phyloP scores from a whole-genome alignment of 306 rosid species.

The Acacia crassicarpa region DNA sequence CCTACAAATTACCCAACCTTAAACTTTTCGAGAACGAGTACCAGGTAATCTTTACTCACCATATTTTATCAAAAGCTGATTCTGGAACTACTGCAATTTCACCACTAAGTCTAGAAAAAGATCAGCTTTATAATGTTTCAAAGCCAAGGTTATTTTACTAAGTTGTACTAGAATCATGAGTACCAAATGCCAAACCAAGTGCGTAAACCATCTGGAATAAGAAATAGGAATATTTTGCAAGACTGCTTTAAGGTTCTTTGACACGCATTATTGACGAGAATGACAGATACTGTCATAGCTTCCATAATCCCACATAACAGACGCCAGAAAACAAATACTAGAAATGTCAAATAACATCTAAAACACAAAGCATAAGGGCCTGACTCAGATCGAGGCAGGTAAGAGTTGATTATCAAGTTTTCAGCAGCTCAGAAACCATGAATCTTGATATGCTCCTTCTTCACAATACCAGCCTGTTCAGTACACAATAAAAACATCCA shows the following conservation, averaged over 20 bases:
- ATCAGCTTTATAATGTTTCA: not conserved
- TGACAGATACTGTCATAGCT: conserved; percentile 26
- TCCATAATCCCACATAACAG: conserved; percentile 52
- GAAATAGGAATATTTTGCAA: not conserved
- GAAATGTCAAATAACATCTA: conserved; percentile 37
- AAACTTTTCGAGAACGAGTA: no score
- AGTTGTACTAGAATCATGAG: not conserved
- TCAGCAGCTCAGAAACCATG: conserved; percentile 68
- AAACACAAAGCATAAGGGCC: conserved; percentile 8
- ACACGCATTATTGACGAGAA: conserved; percentile 30
- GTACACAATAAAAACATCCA: not conserved
- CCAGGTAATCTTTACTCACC: no score
- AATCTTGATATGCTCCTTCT: conserved; percentile 74
- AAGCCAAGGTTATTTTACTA: not conserved
- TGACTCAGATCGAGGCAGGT: conserved; percentile 24
- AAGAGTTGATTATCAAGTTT: conserved; percentile 27
- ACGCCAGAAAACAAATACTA: conserved; percentile 13
- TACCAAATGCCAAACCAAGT: not conserved
- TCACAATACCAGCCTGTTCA: conserved; percentile 79
- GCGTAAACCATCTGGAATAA: not conserved
- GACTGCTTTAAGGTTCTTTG: conserved; percentile 15
- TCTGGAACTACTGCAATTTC: not conserved
- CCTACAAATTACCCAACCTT: no score
- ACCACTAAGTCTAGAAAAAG: not conserved
- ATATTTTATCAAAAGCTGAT: not conserved